Percentiles rank a stretch among this genome's conserved stretches.
Evolutionary conservation across 2,329 filamentous ascomycete genomes (phyloP).

Genomic region (Tolypocladium ophioglossoides): DNA sequence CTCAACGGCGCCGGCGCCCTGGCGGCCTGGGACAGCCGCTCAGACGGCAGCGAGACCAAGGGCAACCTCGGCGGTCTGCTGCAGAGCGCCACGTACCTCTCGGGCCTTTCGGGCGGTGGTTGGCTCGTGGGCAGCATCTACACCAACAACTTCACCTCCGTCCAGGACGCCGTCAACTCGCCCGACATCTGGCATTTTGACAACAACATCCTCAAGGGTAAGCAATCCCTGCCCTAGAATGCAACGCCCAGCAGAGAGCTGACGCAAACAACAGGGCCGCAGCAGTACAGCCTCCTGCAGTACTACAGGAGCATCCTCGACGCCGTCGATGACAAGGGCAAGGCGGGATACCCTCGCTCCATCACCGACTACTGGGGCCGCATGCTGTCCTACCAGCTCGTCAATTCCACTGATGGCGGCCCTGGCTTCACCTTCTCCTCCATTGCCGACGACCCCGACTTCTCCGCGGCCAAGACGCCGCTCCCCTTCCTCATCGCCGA

Average conservation of each 20-base stretch:
- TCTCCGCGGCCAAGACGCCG: slow-evolving; percentile 30
- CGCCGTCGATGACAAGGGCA: slow-evolving; percentile 24
- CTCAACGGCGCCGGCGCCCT: slow-evolving; percentile 73
- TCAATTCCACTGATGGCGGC: slow-evolving; percentile 66
- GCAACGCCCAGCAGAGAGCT: background rate
- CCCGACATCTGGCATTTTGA: slow-evolving; percentile 29
- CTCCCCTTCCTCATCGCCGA: slow-evolving; percentile 41
- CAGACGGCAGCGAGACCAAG: slow-evolving; percentile 28
- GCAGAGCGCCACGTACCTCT: slow-evolving; percentile 70
- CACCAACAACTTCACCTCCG: slow-evolving; percentile 72
- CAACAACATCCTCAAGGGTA: slow-evolving; percentile 28
- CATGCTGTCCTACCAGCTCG: slow-evolving; percentile 74
- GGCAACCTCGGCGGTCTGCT: slow-evolving; percentile 73
- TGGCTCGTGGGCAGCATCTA: slow-evolving; percentile 81
- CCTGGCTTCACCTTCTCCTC: slow-evolving; percentile 75
- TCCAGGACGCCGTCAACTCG: slow-evolving; percentile 24
- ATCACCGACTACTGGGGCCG: slow-evolving; percentile 88
- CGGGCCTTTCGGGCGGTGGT: slow-evolving; percentile 71
- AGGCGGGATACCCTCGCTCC: slow-evolving; percentile 41
- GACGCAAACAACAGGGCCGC: slow-evolving; percentile 16
- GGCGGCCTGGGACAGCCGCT: slow-evolving; percentile 69
- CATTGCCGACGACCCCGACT: slow-evolving; percentile 32
- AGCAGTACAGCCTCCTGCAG: slow-evolving; percentile 23
- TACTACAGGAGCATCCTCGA: slow-evolving; percentile 28
- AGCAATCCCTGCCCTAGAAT: background rate